Evolutionary conservation across 2,329 filamentous ascomycete species (phyloP), one percentile per base, ranked within the genome.

Genomic region (Verruconis gallopava): DNA sequence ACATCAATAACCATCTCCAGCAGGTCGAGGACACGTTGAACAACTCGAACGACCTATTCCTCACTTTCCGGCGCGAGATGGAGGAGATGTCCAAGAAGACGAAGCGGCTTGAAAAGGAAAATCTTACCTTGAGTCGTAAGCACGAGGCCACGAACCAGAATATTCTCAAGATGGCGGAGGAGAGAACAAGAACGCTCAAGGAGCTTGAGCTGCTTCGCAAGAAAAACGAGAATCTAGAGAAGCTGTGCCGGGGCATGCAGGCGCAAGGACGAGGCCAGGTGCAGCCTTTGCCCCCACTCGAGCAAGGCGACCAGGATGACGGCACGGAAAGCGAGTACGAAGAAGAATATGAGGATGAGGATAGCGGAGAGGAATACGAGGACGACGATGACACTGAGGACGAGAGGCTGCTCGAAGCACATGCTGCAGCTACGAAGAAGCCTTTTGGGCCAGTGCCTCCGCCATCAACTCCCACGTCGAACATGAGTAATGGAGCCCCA

Each of bases 41-140:
- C 65, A 96, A 95, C 59, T 94, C 85, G 63, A 96, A 96, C 66
- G 91, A 96, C 59, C 69, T 96, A 42, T 96, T 96, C 62, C 69
- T 95, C 51, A 95, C 91, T 1, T 96, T 96, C 64, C 77, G 89
- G 42, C 95, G 94, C 66, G 91, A 96, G 64, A 96, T 96, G 88
- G 91, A 96, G 64, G 91, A 96, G 56, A 96, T 96, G 88, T 94
- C 88, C 1, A 95, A 95, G 67, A 96, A 96, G 67, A 94, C 89
- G 4, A 95, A 95, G 63, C 80, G 86, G 19, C 69, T 98, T 41
- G 91, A 98, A 61, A 94, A 94, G 64, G 91, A 98, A 56, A 96
- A 98, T 54, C 81, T 91, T 52, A 81, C 76, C 14, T 73, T 94
- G 40, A 93, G 85, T 50, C 77, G 89, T 43, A 94, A 95, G 62